Evolutionary conservation across 257 asterid species (phyloP), one percentile per base, ranked within the genome.

Genomic region (Solanum pimpinellifolium): DNA sequence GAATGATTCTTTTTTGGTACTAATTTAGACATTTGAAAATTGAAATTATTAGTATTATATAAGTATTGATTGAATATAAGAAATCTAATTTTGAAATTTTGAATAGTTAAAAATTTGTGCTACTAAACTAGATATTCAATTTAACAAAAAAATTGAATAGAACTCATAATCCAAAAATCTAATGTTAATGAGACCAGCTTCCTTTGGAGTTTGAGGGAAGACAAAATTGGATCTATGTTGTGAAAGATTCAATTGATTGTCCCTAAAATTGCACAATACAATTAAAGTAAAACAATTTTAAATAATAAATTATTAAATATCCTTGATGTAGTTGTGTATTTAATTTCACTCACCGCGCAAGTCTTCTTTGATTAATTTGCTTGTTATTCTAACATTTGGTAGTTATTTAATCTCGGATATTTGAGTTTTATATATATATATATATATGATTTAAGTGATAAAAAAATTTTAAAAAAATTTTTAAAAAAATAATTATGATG

Each of bases 1-100:
- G 60, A 0, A 52, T 2, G 6, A 9, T 52, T 52, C 0, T 52
- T 16, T 15, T 52, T 52, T 3, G 0, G 1, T 52, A 52, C 4
- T 62, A 62, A 10, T 59, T 0, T 62, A 1, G n/a, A n/a, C 4
- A 1, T n/a, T 62, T 10, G 31, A 4, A 65, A 59, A 4, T 47
- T 52, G 9, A 52, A 16, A 3, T 52, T 62, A n/a, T n/a, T 62
- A n/a, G 4, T n/a, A 62, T 4, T 10, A 1, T 4, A n/a, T 13
- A 62, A 0, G 5, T n/a, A 23, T 62, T 3, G 29, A 15, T 23
- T 23, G 29, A 23, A 23, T 23, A 60, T 9, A 62, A 23, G 25
- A 12, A 21, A 21, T 59, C 21, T 1, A 21, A 21, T 20, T 59
- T 59, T 21, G 25, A 20, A 59, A 20, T 59, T 20, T 21, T 9